These are phyloP conservation scores for Cladosporium sp. DNA, from an alignment of 2,329 filamentous ascomycete genomes.

Conservation along the genomic window DNA sequence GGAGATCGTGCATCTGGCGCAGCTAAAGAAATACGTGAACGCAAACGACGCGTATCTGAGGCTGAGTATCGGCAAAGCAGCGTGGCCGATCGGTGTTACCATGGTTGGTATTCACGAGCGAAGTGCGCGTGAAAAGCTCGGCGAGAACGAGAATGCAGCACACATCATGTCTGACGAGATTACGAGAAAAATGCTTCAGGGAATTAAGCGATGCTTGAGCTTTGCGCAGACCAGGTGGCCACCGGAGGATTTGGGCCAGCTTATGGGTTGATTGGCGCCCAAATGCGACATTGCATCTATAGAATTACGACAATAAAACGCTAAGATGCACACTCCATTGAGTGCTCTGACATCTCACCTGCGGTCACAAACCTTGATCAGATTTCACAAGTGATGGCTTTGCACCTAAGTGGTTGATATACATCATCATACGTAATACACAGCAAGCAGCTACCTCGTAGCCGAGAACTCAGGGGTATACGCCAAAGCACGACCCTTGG, in stretches of 20 bases:
- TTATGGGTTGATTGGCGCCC: constrained; percentile 74
- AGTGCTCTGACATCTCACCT: no score
- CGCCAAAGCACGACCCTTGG: constrained; percentile 60
- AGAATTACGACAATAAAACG: no score
- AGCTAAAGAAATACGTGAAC: constrained; percentile 88
- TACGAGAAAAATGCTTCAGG: constrained; percentile 93
- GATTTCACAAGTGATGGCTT: no score
- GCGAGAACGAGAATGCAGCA: constrained; percentile 66
- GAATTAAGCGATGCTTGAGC: constrained; percentile 92
- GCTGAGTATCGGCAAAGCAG: constrained; percentile 68
- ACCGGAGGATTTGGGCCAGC: constrained; percentile 82
- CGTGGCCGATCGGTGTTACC: constrained; percentile 98
- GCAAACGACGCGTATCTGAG: constrained; percentile 93
- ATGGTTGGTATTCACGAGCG: constrained; percentile 99
- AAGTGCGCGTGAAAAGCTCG: constrained; percentile 89
- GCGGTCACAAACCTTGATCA: no score
- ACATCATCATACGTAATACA: background rate
- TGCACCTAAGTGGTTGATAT: background rate
- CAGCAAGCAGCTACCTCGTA: constrained; percentile 23
- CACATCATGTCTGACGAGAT: constrained; percentile 97
- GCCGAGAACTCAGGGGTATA: constrained; percentile 60
- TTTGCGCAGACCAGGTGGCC: constrained; percentile 98
- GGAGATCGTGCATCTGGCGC: constrained; percentile 87
- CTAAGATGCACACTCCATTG: no score
- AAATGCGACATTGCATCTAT: background rate